Evolutionary conservation across 2,329 filamentous ascomycete genomes (phyloP), one percentile per base, ranked within the genome.

Genomic region (Cadophora sp.): DNA sequence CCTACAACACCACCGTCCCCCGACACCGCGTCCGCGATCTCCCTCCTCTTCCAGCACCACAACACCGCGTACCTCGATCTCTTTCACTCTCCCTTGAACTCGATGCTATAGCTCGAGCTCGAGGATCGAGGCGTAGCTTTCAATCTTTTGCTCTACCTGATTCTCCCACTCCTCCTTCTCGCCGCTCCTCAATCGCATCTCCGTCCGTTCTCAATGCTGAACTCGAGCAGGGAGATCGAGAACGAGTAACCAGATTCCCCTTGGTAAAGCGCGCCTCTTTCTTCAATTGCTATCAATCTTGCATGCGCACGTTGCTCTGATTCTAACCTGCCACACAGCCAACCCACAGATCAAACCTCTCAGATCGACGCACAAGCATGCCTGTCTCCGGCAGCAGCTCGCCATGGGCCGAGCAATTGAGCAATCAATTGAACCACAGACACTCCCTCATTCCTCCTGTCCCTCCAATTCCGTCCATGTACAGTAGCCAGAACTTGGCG

Each of bases 361-460:
- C 43, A 50, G 59, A 51, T 51, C 45, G 59, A 22, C 43, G 59
- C 4, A 43, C 59, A 22, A 61, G 45, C 45, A 61, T 61, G 45
- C 43, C 43, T 36, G 39, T 30, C 20, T 5, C 56, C 3, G 39
- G 56, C 20, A 59, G 20, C 53, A 33, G 36, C 33, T 30, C 45
- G 20, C 33, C 20, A 62, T 55, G 48, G 50, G 43, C 47, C 30
- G 30, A 39, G 41, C n/a, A 50, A 14, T 22, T 45, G 59, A 9
- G 33, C 18, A 14, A 53, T 62, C 59, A 62, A n/a, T 24, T 18
- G 39, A 43, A 14, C 22, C 36, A 45, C 36, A 8, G 59, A 27
- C 45, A 62, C 33, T 62, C 59, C 18, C 11, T 39, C 33, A 47
- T 63, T 24, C 61, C 61, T 39, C 61, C 61, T n/a, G 48, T 63